Percentiles rank a stretch among this genome's conserved stretches.
Evolutionary conservation across 805 yeast genomes (phyloP).

Genomic region (Sugiyamaella marilandica): DNA sequence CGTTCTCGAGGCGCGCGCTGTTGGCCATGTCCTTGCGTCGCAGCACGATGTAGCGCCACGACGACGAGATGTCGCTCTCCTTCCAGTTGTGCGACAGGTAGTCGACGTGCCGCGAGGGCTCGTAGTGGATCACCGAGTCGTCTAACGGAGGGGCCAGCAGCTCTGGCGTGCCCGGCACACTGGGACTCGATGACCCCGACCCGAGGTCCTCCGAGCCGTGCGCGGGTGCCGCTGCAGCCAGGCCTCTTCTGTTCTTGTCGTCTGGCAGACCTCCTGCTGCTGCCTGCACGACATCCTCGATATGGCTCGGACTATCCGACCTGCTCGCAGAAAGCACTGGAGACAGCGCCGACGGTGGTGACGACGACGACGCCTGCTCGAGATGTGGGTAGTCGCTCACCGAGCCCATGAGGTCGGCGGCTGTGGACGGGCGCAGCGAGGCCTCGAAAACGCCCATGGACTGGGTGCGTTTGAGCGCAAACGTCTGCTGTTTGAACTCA

Average conservation of each 20-base stretch:
- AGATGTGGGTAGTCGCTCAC: slow-evolving; percentile 25
- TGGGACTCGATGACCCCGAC: slow-evolving; percentile 1
- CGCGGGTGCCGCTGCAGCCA: background rate
- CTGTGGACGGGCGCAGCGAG: slow-evolving; percentile 29
- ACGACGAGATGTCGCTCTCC: slow-evolving; percentile 84
- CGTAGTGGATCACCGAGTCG: slow-evolving; percentile 72
- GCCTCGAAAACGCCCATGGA: slow-evolving; percentile 78
- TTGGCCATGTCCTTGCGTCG: slow-evolving; percentile 81
- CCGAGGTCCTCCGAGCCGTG: background rate
- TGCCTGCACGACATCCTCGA: background rate
- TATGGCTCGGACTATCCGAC: background rate
- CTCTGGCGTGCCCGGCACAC: slow-evolving; percentile 25
- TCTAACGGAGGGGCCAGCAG: slow-evolving; percentile 39
- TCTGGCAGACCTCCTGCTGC: background rate
- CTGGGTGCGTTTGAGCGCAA: slow-evolving; percentile 73
- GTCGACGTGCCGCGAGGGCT: slow-evolving; percentile 89
- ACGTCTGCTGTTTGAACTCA: slow-evolving; percentile 65
- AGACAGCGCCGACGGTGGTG: background rate
- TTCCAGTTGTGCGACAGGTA: slow-evolving; percentile 95
- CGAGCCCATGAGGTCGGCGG: slow-evolving; percentile 31
- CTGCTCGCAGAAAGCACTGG: background rate
- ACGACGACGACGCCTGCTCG: background rate
- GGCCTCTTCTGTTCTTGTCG: background rate
- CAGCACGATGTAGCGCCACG: slow-evolving; percentile 89
- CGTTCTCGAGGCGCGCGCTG: slow-evolving; percentile 74